A percentile compares a stretch with the other conserved stretches of the same genome.
Conservation (phyloP, 176 grass and related monocot genomes). For the Cenchrus americanus region DNA sequence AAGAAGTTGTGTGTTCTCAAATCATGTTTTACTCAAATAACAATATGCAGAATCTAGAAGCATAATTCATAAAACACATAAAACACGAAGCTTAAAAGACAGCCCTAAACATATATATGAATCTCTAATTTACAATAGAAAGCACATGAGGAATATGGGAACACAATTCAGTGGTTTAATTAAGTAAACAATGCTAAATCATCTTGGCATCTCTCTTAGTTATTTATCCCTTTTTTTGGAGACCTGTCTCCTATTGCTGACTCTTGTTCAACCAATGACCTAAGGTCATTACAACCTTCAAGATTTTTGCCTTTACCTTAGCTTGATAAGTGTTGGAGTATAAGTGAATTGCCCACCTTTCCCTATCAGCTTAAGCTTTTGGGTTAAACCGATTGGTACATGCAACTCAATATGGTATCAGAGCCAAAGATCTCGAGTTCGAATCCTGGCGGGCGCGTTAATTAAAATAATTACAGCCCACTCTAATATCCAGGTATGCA, state of each 20-base stretch:
- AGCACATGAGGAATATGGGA: conserved; percentile 12
- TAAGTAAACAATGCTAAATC: conserved; percentile 14
- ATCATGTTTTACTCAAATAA: conserved; percentile 28
- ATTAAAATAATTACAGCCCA: too few relatives aligned
- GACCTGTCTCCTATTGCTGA: neutral
- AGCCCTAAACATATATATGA: conserved; percentile 30
- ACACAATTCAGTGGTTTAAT: neutral
- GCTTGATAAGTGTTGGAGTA: neutral
- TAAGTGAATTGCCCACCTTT: too few relatives aligned
- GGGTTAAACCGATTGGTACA: too few relatives aligned
- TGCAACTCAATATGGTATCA: too few relatives aligned
- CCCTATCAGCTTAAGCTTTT: too few relatives aligned
- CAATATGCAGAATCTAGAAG: conserved; percentile 18
- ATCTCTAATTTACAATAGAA: conserved; percentile 32
- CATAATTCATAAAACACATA: conserved; percentile 23
- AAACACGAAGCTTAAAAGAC: conserved; percentile 27
- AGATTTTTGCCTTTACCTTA: neutral
- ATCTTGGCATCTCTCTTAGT: neutral
- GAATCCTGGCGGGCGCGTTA: too few relatives aligned
- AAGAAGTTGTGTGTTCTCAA: neutral
- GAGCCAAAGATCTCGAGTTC: too few relatives aligned
- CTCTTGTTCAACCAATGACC: neutral
- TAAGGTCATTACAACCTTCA: neutral
- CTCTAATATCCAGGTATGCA: too few relatives aligned
- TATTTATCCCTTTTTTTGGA: neutral